A percentile compares a stretch with the other conserved stretches of the same genome.
These are phyloP conservation scores for Phytophthora kernoviae DNA, from an alignment of 352 stramenopile species.

Conservation along the genomic window DNA sequence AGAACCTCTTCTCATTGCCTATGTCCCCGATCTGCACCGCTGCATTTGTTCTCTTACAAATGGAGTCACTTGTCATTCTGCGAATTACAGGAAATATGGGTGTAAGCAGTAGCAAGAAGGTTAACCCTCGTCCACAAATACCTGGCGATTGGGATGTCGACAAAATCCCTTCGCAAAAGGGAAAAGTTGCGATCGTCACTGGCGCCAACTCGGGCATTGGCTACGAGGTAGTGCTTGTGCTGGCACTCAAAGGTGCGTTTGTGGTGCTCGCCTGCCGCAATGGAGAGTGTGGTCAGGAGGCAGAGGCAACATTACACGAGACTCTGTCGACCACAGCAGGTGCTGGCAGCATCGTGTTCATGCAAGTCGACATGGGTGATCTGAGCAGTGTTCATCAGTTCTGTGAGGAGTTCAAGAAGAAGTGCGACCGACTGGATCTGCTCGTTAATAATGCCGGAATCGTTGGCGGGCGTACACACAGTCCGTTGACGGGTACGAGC, in stretches of 20 bases:
- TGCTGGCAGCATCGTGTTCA: conserved; percentile 42
- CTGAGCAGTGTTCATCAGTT: conserved; percentile 54
- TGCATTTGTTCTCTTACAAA: too few species aligned
- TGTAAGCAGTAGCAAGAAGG: conserved; percentile 10
- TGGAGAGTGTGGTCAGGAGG: conserved; percentile 16
- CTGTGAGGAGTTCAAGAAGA: conserved; percentile 29
- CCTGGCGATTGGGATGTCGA: conserved; percentile 28
- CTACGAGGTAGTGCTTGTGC: conserved; percentile 35
- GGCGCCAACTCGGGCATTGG: conserved; percentile 49
- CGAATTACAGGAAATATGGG: conserved; percentile 2
- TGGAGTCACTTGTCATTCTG: neutral
- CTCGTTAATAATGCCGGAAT: conserved; percentile 76
- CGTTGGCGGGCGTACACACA: conserved; percentile 36
- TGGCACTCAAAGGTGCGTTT: conserved; percentile 35
- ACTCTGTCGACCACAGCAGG: neutral
- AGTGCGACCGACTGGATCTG: conserved; percentile 43
- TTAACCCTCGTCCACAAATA: conserved; percentile 5
- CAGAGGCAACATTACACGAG: conserved; percentile 21
- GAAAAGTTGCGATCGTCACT: conserved; percentile 44
- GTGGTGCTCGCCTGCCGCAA: conserved; percentile 50
- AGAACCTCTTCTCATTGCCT: conserved; percentile 4
- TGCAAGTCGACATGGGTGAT: conserved; percentile 50
- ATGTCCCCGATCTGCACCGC: neutral
- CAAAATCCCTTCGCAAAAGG: conserved; percentile 30
- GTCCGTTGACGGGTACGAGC: conserved; percentile 47